These are phyloP conservation scores for Fusarium protoensiforme DNA, from an alignment of 2,329 filamentous ascomycete genomes.

Conservation along the genomic window DNA sequence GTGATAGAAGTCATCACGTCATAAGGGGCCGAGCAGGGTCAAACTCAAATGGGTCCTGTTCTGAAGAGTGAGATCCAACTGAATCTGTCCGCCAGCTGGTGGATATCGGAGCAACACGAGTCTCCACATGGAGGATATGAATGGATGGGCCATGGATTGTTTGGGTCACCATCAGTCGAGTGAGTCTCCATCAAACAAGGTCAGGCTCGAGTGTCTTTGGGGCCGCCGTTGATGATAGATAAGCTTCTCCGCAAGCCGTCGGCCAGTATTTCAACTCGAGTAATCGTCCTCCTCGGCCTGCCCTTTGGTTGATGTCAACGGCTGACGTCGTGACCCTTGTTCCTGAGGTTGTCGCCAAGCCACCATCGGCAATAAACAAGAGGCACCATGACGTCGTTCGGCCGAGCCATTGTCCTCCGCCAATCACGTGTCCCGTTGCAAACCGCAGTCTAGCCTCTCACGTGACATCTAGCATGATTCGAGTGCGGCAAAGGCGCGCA, in stretches of 20 bases:
- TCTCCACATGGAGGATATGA: conserved; percentile 23
- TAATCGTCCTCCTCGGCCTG: not conserved
- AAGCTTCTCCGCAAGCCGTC: conserved; percentile 23
- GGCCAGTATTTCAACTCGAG: not conserved
- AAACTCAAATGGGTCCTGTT: conserved; percentile 10
- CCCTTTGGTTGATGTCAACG: not conserved
- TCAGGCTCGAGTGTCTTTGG: conserved; percentile 21
- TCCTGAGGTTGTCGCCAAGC: conserved; percentile 5
- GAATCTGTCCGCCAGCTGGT: conserved; percentile 14
- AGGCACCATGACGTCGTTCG: conserved; percentile 19
- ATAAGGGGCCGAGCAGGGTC: conserved; percentile 12
- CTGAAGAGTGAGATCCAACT: conserved; percentile 2
- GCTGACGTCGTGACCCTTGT: not conserved
- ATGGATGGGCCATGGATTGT: not conserved
- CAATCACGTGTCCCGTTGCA: conserved; percentile 13
- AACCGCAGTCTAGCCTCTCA: not conserved
- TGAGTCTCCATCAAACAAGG: conserved; percentile 32
- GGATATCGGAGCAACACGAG: conserved; percentile 26
- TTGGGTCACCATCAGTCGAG: conserved; percentile 4
- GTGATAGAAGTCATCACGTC: conserved; percentile 25
- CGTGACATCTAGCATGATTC: conserved; percentile 25
- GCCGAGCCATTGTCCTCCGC: not conserved
- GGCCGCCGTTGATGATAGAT: conserved; percentile 14
- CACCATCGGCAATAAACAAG: not conserved
- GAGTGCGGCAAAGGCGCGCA: conserved; percentile 9